These are phyloP conservation scores for Leccinum obscurum DNA, from an alignment of 768 basidiomycete species.

Conservation along the genomic window DNA sequence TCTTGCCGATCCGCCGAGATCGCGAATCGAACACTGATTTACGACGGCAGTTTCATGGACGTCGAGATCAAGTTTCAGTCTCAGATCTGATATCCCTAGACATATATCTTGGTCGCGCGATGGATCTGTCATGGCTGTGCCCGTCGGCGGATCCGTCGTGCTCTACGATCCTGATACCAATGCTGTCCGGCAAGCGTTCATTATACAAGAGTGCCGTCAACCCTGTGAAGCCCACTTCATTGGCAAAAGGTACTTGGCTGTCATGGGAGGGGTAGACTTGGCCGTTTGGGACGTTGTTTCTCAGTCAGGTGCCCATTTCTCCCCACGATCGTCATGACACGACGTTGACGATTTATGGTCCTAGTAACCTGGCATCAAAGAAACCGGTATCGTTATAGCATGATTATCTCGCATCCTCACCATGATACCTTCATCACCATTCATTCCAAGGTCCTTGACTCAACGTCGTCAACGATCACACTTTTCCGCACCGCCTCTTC, in stretches of 20 bases:
- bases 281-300: constrained; percentile 73
- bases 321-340: background rate
- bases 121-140: constrained; percentile 78
- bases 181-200: constrained; percentile 57
- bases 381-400: constrained; percentile 38
- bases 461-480: constrained; percentile 40
- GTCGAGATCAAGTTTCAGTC: constrained; percentile 68
- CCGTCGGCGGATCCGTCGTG: constrained; percentile 63
- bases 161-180: constrained; percentile 74
- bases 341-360: background rate
- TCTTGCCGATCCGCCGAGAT: background rate
- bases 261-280: constrained; percentile 48
- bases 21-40: background rate
- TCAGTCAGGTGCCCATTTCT: constrained; percentile 48
- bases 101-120: constrained; percentile 81
- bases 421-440: constrained; percentile 63
- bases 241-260: constrained; percentile 63
- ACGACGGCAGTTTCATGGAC: constrained; percentile 60
- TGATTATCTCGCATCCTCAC: constrained; percentile 54
- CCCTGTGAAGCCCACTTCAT: constrained; percentile 60
- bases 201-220: constrained; percentile 51
- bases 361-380: constrained; percentile 63
- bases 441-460: constrained; percentile 35
- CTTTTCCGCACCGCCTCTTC: constrained; percentile 50
- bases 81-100: constrained; percentile 66